Conservation (phyloP, 108 stramenopile genomes). For the Nannochloropsis gaditana region DNA sequence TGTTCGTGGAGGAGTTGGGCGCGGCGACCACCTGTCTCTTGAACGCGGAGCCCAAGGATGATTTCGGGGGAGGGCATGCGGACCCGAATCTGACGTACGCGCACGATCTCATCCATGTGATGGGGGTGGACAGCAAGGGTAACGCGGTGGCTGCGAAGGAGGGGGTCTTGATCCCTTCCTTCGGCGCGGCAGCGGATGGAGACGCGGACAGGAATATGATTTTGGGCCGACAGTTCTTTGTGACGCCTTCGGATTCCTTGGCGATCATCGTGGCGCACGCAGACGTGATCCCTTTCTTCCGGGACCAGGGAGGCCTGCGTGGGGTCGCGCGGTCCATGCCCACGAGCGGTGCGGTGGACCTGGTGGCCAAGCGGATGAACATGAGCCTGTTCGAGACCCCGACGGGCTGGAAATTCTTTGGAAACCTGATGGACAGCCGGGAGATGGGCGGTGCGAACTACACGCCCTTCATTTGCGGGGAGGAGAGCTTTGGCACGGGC, state of each 20-base stretch:
- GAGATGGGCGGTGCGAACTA: constrained; percentile 74
- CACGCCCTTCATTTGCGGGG: constrained; percentile 99
- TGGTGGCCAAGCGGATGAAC: constrained; percentile 80
- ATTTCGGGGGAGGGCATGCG: constrained; percentile 96
- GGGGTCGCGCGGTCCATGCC: constrained; percentile 97
- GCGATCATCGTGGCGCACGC: constrained; percentile 96
- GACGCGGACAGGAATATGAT: constrained; percentile 99
- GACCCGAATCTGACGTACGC: constrained; percentile 99
- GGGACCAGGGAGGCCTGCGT: constrained; percentile 86
- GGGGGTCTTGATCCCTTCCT: constrained; percentile 64
- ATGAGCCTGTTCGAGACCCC: constrained; percentile 93
- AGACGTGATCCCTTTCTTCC: constrained; percentile 91
- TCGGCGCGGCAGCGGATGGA: constrained; percentile 98
- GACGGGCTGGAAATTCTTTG: constrained; percentile 99
- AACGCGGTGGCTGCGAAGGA: constrained; percentile 53
- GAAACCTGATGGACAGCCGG: constrained; percentile 99
- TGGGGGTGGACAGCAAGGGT: constrained; percentile 84
- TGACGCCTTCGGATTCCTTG: constrained; percentile 96
- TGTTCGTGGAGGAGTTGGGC: constrained; percentile 87
- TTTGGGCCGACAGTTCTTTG: constrained; percentile 92
- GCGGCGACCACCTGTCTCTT: constrained; percentile 62
- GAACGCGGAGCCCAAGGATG: constrained; percentile 85
- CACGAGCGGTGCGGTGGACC: constrained; percentile 95
- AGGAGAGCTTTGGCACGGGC: constrained; percentile 99
- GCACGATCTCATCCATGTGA: constrained; percentile 79